A percentile compares a stretch with the other conserved stretches of the same genome.
phyloP scores from a whole-genome alignment of 768 basidiomycete genomes.

The Tricholoma bakamatsutake region DNA sequence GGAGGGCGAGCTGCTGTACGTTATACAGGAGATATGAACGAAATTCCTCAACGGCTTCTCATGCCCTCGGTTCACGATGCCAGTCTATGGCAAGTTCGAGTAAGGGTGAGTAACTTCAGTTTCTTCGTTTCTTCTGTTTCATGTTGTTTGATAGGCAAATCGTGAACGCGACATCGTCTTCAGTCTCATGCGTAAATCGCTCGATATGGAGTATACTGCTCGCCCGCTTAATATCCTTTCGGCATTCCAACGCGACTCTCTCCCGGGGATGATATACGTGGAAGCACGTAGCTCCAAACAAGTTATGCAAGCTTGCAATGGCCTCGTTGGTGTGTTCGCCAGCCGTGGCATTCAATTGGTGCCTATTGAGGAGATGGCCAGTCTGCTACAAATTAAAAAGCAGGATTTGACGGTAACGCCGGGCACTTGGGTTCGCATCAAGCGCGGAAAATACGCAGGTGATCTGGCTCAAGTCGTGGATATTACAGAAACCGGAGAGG shows the following conservation, averaged over 20 bases:
- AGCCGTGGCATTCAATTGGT: conserved; percentile 79
- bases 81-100: conserved; percentile 91
- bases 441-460: conserved; percentile 88
- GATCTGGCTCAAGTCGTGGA: conserved; percentile 96
- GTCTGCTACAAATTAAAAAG: conserved; percentile 92
- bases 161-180: conserved; percentile 91
- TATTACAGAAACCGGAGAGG: conserved; percentile 88
- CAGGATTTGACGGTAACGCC: conserved; percentile 79
- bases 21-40: conserved; percentile 89
- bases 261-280: conserved; percentile 94
- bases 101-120: conserved; percentile 55
- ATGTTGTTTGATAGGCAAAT: conserved; percentile 52
- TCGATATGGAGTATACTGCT: conserved; percentile 74
- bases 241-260: conserved; percentile 92
- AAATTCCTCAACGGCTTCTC: conserved; percentile 85
- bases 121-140: background rate
- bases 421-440: conserved; percentile 93
- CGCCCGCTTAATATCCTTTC: conserved; percentile 83
- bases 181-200: conserved; percentile 90
- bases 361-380: conserved; percentile 97
- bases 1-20: conserved; percentile 53
- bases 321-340: conserved; percentile 89
- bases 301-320: conserved; percentile 79
- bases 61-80: conserved; percentile 98
- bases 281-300: conserved; percentile 87